These are phyloP conservation scores for Solanum piurae DNA, from an alignment of 257 asterid species.

Conservation along the genomic window DNA sequence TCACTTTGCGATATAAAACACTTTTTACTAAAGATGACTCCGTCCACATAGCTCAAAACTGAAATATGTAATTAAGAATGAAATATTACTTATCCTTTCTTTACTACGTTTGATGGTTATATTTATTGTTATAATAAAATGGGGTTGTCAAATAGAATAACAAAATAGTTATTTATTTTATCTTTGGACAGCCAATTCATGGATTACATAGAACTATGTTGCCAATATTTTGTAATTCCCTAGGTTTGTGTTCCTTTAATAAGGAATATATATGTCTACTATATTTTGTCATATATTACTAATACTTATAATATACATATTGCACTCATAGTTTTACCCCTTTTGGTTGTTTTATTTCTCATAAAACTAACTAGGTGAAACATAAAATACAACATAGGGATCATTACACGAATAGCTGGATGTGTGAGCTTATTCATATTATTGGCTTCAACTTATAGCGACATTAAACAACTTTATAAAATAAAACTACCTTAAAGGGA, in stretches of 20 bases:
- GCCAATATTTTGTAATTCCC: background rate
- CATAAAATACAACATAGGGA: background rate
- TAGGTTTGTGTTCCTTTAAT: background rate
- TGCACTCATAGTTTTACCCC: background rate
- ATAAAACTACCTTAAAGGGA: background rate
- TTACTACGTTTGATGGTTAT: background rate
- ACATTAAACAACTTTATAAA: background rate
- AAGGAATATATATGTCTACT: background rate
- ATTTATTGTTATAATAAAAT: background rate
- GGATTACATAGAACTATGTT: background rate
- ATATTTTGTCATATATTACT: background rate
- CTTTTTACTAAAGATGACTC: background rate
- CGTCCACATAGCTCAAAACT: accelerated
- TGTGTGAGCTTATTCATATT: background rate
- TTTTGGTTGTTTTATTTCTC: background rate
- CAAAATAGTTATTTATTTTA: background rate
- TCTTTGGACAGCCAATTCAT: background rate
- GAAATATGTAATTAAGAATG: background rate
- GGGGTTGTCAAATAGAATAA: background rate
- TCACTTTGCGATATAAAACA: background rate
- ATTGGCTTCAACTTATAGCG: background rate
- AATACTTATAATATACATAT: background rate
- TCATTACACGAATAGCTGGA: background rate
- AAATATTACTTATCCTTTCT: accelerated
- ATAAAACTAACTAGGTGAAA: background rate